Evolutionary conservation across 1,284 basidiomycete genomes (phyloP), one percentile per base, ranked within the genome.

Genomic region (Omphalotus olearius): DNA sequence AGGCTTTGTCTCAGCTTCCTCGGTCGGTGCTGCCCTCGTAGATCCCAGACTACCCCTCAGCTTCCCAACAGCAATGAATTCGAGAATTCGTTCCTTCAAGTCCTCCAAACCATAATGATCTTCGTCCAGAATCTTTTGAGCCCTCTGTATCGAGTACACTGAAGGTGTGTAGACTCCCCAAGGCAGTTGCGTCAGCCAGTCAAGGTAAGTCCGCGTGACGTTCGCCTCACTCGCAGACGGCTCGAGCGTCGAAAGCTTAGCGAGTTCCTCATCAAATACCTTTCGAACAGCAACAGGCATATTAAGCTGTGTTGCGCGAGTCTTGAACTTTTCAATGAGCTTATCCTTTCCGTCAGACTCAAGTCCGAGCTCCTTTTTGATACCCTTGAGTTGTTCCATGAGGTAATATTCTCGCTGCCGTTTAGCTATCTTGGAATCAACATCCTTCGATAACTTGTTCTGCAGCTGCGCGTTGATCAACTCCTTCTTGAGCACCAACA

Each of bases 291-390:
- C 75, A 37, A 96, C 93, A 0, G 96, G 95, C 96, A 99, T 98
- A 62, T 91, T 91, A 60, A 98, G 72, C 55, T 76, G 71, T 30
- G 80, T 83, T 0, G 93, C 95, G 55, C 96, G 85, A 64, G 97
- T 92, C 69, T 85, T 90, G 74, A 98, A 97, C 74, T 96, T 94
- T 67, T 97, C 93, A 46, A 98, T 89, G 55, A 98, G 74, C 72
- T 95, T 97, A 72, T 98, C 96, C 75, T 98, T 98, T 37, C 96
- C 96, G 62, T 99, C 96, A 30, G 86, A 88, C 70, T 96, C 93
- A 83, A 98, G 92, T 4, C 96, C 96, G 6, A 99, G 79, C 71
- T 98, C 97, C 75, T 96, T 97, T 78, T 99, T 98, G 72, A 99
- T 99, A 1, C 93, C 94, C 71, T 97, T 98, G 56, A 99, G 82